phyloP scores from a whole-genome alignment of 2,329 filamentous ascomycete species.

The Colletotrichum camelliae region DNA sequence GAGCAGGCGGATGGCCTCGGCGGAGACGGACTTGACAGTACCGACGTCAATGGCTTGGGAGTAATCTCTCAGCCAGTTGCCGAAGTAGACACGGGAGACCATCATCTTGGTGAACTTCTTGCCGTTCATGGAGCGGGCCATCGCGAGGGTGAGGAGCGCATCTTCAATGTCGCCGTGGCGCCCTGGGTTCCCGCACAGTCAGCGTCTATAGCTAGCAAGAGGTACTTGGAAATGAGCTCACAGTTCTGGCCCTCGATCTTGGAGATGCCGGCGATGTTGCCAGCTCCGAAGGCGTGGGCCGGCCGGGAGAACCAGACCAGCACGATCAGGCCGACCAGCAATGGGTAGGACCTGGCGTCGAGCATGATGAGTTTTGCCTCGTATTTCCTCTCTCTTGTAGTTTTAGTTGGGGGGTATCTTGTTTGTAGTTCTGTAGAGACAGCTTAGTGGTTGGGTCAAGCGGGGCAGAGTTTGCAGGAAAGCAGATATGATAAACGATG shows the following conservation, averaged over 20 bases:
- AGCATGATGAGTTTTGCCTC: conserved; percentile 44
- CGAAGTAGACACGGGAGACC: conserved; percentile 91
- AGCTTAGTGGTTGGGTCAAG: conserved; percentile 3
- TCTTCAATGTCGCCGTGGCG: conserved; percentile 94
- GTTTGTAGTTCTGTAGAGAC: background rate
- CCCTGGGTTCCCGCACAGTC: conserved; percentile 53
- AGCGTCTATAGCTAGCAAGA: conserved; percentile 4
- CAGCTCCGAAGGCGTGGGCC: conserved; percentile 81
- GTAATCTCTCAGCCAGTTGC: conserved; percentile 94
- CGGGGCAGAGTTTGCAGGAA: conserved; percentile 1
- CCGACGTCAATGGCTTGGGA: conserved; percentile 94
- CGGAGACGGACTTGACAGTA: conserved; percentile 87
- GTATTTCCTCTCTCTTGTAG: background rate
- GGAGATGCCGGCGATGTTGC: conserved; percentile 84
- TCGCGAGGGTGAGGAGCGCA: conserved; percentile 75
- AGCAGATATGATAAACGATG: background rate
- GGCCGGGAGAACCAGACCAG: conserved; percentile 72
- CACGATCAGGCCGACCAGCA: conserved; percentile 62
- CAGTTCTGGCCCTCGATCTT: conserved; percentile 86
- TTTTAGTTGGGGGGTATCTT: background rate
- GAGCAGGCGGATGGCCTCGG: conserved; percentile 88
- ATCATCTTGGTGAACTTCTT: conserved; percentile 91
- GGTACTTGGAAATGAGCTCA: conserved; percentile 38
- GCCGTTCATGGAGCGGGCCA: conserved; percentile 55
- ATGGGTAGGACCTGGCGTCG: conserved; percentile 51